These are phyloP conservation scores for Bipolaris cookei DNA, from an alignment of 2,329 filamentous ascomycete species.

Conservation along the genomic window DNA sequence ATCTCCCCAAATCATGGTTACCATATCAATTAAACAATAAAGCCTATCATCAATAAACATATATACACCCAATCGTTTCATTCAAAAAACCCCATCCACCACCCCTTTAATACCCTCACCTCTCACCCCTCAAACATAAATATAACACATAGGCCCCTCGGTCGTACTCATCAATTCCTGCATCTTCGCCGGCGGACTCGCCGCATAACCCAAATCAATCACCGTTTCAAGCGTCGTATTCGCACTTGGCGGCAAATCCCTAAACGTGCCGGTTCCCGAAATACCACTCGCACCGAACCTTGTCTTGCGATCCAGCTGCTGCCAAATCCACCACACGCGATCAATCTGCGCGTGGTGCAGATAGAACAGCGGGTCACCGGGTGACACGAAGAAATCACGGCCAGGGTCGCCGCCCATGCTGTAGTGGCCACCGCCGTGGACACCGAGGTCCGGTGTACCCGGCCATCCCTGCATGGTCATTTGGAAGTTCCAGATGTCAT, in stretches of 20 bases:
- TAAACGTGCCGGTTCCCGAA: constrained; percentile 54
- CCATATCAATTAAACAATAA: no score
- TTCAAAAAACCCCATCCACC: background rate
- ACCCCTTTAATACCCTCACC: background rate
- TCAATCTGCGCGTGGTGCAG: constrained; percentile 56
- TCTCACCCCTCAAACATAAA: constrained; percentile 31
- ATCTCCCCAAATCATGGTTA: no score
- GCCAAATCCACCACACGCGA: constrained; percentile 51
- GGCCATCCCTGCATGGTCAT: constrained; percentile 42
- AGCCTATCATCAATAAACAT: background rate
- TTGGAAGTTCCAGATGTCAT: constrained; percentile 38
- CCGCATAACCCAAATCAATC: constrained; percentile 51
- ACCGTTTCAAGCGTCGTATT: constrained; percentile 55
- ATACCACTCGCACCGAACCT: constrained; percentile 44
- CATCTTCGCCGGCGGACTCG: constrained; percentile 27
- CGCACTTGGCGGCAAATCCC: constrained; percentile 51
- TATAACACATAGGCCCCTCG: constrained; percentile 45
- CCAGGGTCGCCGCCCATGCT: constrained; percentile 53
- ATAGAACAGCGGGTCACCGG: constrained; percentile 52
- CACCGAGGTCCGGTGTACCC: constrained; percentile 33
- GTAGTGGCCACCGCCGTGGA: constrained; percentile 51
- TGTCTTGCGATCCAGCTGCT: constrained; percentile 49
- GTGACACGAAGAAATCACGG: constrained; percentile 35
- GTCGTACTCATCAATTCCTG: constrained; percentile 41
- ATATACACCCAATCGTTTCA: background rate